These are phyloP conservation scores for Puccinia horiana DNA, from an alignment of 1,284 basidiomycete genomes.

Conservation along the genomic window DNA sequence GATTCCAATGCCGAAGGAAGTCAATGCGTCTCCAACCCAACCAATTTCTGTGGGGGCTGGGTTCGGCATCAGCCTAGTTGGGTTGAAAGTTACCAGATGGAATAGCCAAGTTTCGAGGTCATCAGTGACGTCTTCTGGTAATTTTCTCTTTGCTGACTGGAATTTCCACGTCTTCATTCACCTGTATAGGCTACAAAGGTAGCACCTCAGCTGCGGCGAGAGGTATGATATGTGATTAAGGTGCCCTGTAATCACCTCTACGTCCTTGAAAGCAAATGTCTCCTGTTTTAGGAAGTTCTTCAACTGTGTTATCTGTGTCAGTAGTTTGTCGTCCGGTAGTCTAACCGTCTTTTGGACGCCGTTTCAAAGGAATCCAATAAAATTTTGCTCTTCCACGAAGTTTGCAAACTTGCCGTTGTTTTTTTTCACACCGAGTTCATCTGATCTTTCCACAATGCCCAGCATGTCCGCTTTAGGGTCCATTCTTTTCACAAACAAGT, in stretches of 20 bases:
- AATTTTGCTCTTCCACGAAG: neutral
- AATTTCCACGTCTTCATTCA: neutral
- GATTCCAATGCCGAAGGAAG: no score
- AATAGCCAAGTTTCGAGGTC: no score
- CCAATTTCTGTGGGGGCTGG: no score
- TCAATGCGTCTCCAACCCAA: no score
- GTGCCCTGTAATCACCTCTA: neutral
- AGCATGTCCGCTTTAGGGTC: neutral
- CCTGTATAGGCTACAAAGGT: neutral
- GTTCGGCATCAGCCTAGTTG: no score
- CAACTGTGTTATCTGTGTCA: neutral
- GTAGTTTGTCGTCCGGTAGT: neutral
- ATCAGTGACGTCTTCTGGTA: no score
- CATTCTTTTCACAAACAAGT: neutral
- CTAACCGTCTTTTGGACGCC: neutral
- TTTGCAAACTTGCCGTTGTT: neutral
- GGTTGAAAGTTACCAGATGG: no score
- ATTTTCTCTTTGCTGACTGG: neutral
- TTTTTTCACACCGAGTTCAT: neutral
- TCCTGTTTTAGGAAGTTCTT: neutral
- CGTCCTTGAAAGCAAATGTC: neutral
- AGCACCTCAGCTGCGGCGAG: neutral
- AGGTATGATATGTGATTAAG: neutral
- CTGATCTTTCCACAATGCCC: neutral
- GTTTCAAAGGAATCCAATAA: neutral